Evolutionary conservation across 1,284 basidiomycete genomes (phyloP).

Genomic region (Ceratobasidium sp.): DNA sequence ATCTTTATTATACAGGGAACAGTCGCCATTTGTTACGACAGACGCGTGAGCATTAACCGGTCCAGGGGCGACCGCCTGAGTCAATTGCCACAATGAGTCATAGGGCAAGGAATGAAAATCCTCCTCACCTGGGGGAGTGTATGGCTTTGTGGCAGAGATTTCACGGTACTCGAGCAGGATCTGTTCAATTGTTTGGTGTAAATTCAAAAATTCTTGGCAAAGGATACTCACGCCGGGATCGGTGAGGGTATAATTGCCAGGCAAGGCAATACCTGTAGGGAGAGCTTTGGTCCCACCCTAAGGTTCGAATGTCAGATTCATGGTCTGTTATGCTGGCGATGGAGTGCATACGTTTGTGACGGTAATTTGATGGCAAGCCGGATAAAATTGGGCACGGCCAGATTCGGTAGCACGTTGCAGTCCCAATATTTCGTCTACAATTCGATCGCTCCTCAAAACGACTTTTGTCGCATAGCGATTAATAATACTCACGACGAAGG

Average conservation of each 20-base stretch:
- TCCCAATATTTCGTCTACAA: slow-evolving; percentile 16
- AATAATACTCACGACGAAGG: slow-evolving; percentile 10
- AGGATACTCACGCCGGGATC: slow-evolving; percentile 11
- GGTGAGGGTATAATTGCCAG: slow-evolving; percentile 10
- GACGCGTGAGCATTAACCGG: not conserved
- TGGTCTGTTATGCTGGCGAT: not conserved
- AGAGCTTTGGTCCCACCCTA: slow-evolving; percentile 15
- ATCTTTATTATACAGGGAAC: not conserved
- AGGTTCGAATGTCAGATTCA: not conserved
- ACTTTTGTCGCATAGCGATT: too few relatives aligned
- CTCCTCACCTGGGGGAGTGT: slow-evolving; percentile 15
- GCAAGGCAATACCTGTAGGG: slow-evolving; percentile 12
- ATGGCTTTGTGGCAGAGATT: slow-evolving; percentile 18
- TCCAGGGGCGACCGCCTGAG: slow-evolving; percentile 27
- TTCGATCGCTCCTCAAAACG: not conserved
- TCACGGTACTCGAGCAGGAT: slow-evolving; percentile 12
- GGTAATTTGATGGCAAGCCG: slow-evolving; percentile 17
- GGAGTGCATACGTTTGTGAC: slow-evolving; percentile 11
- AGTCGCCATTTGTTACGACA: not conserved
- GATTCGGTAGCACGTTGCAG: slow-evolving; percentile 12
- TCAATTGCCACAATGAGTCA: not conserved
- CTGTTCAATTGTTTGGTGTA: not conserved
- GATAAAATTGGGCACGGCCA: slow-evolving; percentile 19
- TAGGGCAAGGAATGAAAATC: not conserved
- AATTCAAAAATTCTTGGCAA: too few relatives aligned